A percentile compares a stretch with the other conserved stretches of the same genome.
Evolutionary conservation across 257 asterid species (phyloP).

Genomic region (Nicotiana benthamiana): DNA sequence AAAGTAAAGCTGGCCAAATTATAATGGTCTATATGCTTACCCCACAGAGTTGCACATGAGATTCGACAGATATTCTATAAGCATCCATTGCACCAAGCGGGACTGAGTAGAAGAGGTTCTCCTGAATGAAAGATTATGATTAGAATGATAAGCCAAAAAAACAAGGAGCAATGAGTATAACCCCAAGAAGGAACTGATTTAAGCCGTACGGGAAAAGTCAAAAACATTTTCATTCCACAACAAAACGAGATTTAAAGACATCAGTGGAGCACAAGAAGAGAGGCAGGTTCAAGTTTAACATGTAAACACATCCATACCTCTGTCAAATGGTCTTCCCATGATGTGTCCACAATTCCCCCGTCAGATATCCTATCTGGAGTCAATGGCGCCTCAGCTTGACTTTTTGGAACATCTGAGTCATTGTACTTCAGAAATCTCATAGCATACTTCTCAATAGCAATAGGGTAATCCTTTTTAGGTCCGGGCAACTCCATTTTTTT

Average conservation of each 20-base stretch:
- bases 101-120: slow-evolving; percentile 59
- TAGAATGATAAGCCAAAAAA: background rate
- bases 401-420: slow-evolving; percentile 19
- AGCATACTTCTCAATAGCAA: slow-evolving; percentile 59
- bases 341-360: slow-evolving; percentile 38
- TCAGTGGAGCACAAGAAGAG: slow-evolving; percentile 8
- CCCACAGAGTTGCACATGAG: slow-evolving; percentile 52
- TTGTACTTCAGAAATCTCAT: slow-evolving; percentile 49
- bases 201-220: background rate
- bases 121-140: slow-evolving; percentile 39
- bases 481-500: slow-evolving; percentile 39
- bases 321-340: slow-evolving; percentile 54
- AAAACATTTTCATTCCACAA: background rate
- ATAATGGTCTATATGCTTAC: slow-evolving; percentile 28
- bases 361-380: slow-evolving; percentile 55
- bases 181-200: background rate
- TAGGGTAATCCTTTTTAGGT: slow-evolving; percentile 29
- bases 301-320: slow-evolving; percentile 41
- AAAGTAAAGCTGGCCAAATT: background rate
- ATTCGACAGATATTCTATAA: slow-evolving; percentile 61
- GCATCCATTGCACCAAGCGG: slow-evolving; percentile 59
- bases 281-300: background rate
- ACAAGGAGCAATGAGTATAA: background rate
- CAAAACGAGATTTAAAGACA: background rate
- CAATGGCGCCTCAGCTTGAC: slow-evolving; percentile 47